phyloP scores from a whole-genome alignment of 2,329 filamentous ascomycete species.

The Exophiala mesophila region DNA sequence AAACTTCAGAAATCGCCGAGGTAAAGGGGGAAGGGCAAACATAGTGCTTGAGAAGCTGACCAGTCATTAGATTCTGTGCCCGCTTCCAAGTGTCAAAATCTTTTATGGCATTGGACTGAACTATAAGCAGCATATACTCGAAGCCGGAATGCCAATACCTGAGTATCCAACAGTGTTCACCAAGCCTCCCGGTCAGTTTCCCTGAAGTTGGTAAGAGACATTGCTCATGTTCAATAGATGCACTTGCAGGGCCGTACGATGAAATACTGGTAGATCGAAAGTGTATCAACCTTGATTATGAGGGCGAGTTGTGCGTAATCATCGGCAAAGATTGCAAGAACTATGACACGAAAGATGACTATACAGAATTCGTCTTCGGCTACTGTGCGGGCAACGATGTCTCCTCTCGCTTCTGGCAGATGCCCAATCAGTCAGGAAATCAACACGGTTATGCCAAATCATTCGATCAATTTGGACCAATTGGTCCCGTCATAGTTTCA shows the following conservation, averaged over 20 bases:
- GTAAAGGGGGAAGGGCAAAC: no score
- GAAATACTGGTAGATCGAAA: constrained; percentile 19
- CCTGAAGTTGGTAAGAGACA: no score
- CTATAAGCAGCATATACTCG: constrained; percentile 1
- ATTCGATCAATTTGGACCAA: constrained; percentile 40
- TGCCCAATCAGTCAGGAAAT: constrained; percentile 27
- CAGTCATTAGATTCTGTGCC: no score
- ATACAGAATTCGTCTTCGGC: constrained; percentile 34
- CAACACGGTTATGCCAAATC: constrained; percentile 38
- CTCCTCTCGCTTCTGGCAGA: constrained; percentile 33
- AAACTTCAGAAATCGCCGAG: not conserved
- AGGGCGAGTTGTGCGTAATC: constrained; percentile 12
- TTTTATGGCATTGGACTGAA: constrained; percentile 2
- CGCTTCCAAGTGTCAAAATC: not conserved
- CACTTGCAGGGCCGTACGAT: constrained; percentile 30
- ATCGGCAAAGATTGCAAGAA: constrained; percentile 8
- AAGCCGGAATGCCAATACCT: not conserved
- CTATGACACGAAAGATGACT: not conserved
- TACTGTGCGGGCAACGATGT: constrained; percentile 39
- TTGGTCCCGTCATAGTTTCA: constrained; percentile 39
- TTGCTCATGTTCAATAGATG: no score
- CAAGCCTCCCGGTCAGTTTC: constrained; percentile 36
- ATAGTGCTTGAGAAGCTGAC: no score
- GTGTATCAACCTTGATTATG: constrained; percentile 6
- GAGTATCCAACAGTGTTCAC: constrained; percentile 30